These are phyloP conservation scores for Fusarium xylarioides DNA, from an alignment of 2,329 filamentous ascomycete genomes.

Conservation along the genomic window DNA sequence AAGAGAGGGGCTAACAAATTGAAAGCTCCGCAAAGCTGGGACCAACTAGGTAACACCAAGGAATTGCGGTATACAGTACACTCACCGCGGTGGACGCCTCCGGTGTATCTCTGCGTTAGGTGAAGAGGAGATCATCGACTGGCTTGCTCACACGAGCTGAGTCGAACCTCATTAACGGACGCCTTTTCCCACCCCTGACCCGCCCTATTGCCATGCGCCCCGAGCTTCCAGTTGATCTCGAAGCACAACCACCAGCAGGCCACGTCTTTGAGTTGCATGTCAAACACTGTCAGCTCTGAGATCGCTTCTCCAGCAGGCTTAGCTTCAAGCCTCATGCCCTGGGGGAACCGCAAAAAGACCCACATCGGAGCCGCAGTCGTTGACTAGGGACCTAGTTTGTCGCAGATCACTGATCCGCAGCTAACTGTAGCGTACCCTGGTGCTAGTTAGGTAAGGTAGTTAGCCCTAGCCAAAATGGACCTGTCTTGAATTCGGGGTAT, in stretches of 20 bases:
- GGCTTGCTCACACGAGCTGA: conserved; percentile 24
- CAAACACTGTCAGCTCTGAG: conserved; percentile 21
- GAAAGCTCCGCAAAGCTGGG: conserved; percentile 7
- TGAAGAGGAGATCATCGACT: conserved; percentile 15
- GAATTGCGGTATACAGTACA: conserved; percentile 1
- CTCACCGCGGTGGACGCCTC: conserved; percentile 27
- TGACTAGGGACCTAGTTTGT: conserved; percentile 14
- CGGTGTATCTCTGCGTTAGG: conserved; percentile 9
- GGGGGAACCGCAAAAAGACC: conserved; percentile 42
- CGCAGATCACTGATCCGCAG: conserved; percentile 43
- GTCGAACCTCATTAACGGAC: not conserved
- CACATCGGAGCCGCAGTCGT: conserved; percentile 44
- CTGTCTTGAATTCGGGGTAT: conserved; percentile 21
- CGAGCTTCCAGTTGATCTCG: conserved; percentile 7
- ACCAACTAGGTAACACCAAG: not conserved
- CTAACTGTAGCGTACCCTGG: conserved; percentile 8
- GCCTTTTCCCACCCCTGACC: conserved; percentile 1
- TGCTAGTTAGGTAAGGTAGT: not conserved
- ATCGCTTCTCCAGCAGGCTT: conserved; percentile 5
- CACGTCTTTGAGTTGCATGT: conserved; percentile 13
- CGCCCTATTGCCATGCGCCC: conserved; percentile 20
- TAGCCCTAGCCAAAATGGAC: not conserved
- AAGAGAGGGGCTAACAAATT: conserved; percentile 1
- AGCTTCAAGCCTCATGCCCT: conserved; percentile 28
- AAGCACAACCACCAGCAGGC: not conserved